Base-by-base conservation (phyloP, 371 early-diverging fungal genomes). In the Rhizopus delemar region DNA sequence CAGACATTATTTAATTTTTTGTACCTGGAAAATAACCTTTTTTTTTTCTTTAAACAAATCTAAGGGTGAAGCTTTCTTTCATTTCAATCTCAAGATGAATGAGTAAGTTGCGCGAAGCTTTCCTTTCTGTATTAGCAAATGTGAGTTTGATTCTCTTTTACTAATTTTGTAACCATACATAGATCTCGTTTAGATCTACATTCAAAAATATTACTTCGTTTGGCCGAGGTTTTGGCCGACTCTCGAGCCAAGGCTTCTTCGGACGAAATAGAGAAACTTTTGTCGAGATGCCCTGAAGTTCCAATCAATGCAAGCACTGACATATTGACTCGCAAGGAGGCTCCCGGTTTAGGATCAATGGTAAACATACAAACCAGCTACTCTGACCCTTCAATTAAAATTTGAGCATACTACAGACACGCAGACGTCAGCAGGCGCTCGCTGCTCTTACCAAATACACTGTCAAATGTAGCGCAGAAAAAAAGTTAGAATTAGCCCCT, bases 141-240 rank as follows among this genome's bases (percentile, higher is more conserved):
- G 22, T 8, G 2, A 8, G n/a, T 4, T 33, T 45, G n/a, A 28
- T 56, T 45, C 28, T 53, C 28, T 13, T 8, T 9, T 45, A 15
- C 31, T 16, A 51, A 15, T 59, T n/a, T 41, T 45, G 11, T 29
- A 34, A 29, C 38, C 36, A 59, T 41, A 12, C 32, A 3, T 63
- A 71, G 72, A 36, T 36, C 63, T 41, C 68, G 69, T 36, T 46
- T 63, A 12, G 73, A 73, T 58, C 64, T 86, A 59, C 86, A 84
- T 59, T 81, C 84, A 59, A 82, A 77, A 46, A 86, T 86, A 62
- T 73, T 86, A n/a, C 74, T 80, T 65, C 80, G 80, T 56, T 68
- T 86, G 41, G 83, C 85, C n/a, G 77, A 77, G 57, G 78, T 80
- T 6, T 74, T 86, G 22, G 81, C 83, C 33, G 77, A 76, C 51